These are phyloP conservation scores for Arxiozyma slooffiae DNA, from an alignment of 1,139 yeast genomes.

Conservation along the genomic window DNA sequence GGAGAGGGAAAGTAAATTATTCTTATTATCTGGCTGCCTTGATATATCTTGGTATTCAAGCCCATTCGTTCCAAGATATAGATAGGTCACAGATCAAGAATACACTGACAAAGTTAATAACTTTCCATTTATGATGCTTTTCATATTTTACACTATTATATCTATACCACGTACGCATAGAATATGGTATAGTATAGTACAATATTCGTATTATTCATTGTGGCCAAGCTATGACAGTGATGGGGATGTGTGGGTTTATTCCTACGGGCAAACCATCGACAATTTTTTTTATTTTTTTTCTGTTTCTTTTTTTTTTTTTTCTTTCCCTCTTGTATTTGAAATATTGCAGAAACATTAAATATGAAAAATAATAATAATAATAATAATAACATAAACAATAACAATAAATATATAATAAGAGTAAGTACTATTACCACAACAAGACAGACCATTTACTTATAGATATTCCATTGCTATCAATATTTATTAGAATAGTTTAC, in stretches of 20 bases:
- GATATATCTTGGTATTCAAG: not conserved
- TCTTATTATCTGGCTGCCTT: conserved; percentile 39
- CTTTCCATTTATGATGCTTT: no score
- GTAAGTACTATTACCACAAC: not conserved
- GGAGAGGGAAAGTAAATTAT: conserved; percentile 45
- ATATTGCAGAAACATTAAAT: not conserved
- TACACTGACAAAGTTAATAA: not conserved
- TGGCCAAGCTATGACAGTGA: no score
- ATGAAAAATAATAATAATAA: not conserved
- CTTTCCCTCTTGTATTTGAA: no score
- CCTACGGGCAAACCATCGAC: not conserved
- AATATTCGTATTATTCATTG: no score
- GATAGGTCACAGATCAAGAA: not conserved
- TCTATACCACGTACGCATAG: not conserved
- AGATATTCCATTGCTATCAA: not conserved
- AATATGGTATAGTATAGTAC: no score
- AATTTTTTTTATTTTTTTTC: not conserved
- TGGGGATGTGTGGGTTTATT: not conserved
- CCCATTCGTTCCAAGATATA: not conserved
- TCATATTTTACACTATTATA: not conserved
- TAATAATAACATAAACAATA: no score
- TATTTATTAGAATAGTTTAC: no score
- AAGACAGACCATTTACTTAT: no score
- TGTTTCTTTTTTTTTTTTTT: no score
- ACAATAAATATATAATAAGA: not conserved